Evolutionary conservation across 2,329 filamentous ascomycete genomes (phyloP), one percentile per base, ranked within the genome.

Genomic region (Geosmithia morbida): DNA sequence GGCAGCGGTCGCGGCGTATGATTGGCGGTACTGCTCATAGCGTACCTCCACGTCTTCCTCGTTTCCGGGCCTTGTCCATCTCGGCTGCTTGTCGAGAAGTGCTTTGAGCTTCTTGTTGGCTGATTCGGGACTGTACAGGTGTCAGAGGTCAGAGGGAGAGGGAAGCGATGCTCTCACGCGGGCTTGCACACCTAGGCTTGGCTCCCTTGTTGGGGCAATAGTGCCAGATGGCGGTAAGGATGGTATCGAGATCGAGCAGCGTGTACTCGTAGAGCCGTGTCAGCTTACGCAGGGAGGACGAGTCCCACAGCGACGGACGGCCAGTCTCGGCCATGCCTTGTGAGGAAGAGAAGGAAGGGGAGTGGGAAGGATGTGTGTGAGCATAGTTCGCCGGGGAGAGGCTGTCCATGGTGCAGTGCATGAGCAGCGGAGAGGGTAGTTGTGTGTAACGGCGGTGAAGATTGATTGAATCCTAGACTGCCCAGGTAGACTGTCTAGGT

Each of bases 261-360:
- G 74, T 79, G 54, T 74, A 78, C 48, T 77, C 60, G 51, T 79
- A 79, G 7, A 79, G 67, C 7, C 75, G 66, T 7, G 71, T 66
- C 48, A 79, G 62, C 56, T 73, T 74, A 41, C 75, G 68, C 52
- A 71, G 68, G 5, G 70, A 67, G 2, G 70, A 70, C 14, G 65
- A 58, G 10, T 68, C 76, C 76, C 75, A 79, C 52, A 76, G 67
- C 41, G 72, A 69, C 2, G 75, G 76, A 14, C 76, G 71, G 14
- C 76, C 76, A 19, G 62, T 65, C 22, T 55, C 53, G 8, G 22
- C 22, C 22, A 26, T 4, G 4, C 4, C 22, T 26, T 4, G 8
- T 26, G 22, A 26, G 22, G 22, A 26, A 26, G 22, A 4, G 8
- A 8, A 8, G 4, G 22, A 26, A 26, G 22, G 22, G 8, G 22